Conservation (phyloP, 2,329 filamentous ascomycete species). For the Proliferodiscus dingleyae region DNA sequence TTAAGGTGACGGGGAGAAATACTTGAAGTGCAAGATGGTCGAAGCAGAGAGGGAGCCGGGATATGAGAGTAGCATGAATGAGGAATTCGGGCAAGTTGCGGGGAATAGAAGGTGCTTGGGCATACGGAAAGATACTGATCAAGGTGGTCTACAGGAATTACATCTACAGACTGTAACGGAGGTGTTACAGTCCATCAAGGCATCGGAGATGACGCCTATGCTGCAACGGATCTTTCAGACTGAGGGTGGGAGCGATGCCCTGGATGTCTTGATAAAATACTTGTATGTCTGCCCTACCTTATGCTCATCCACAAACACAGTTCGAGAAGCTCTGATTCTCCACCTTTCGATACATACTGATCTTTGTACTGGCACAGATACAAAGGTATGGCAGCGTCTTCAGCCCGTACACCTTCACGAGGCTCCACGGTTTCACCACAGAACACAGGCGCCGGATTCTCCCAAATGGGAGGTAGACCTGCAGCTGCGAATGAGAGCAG, state of each 20-base stretch:
- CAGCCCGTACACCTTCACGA: conserved; percentile 33
- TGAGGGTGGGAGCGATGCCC: conserved; percentile 73
- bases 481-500: conserved; percentile 60
- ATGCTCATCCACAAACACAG: background rate
- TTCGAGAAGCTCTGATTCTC: background rate
- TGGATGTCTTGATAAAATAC: conserved; percentile 98
- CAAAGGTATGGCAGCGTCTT: conserved; percentile 71
- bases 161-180: conserved; percentile 87
- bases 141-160: conserved; percentile 59
- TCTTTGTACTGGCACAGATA: conserved; percentile 49
- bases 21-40: too few relatives aligned
- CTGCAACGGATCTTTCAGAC: conserved; percentile 74
- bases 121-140: background rate
- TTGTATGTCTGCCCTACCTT: conserved; percentile 54
- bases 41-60: too few relatives aligned
- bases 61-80: too few relatives aligned
- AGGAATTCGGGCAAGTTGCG: too few relatives aligned
- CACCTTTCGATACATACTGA: background rate
- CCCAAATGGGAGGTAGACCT: conserved; percentile 63
- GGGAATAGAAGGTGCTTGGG: background rate
- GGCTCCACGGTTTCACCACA: conserved; percentile 59
- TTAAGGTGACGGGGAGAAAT: too few relatives aligned
- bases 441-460: conserved; percentile 68
- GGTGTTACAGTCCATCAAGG: conserved; percentile 92
- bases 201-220: conserved; percentile 89